Conservation (phyloP, 2,329 filamentous ascomycete species). For the Sclerotinia minor region DNA sequence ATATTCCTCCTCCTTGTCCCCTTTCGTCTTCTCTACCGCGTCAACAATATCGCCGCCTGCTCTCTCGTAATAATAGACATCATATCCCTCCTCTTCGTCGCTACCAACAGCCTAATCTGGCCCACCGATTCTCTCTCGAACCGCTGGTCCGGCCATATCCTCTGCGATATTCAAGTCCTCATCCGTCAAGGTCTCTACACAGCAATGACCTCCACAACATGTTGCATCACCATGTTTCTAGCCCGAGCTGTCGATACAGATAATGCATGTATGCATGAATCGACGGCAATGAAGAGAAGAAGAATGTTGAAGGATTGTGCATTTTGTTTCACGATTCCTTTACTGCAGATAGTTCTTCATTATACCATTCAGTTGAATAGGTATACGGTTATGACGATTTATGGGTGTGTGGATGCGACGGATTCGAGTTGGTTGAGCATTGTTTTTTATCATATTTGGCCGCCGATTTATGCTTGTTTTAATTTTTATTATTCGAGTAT, state of each 20-base stretch:
- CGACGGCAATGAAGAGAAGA: constrained; percentile 48
- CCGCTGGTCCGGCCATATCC: constrained; percentile 58
- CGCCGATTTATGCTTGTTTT: constrained; percentile 53
- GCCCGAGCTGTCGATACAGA: constrained; percentile 61
- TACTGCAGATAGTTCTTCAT: constrained; percentile 56
- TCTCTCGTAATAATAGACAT: constrained; percentile 57
- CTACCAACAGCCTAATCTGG: constrained; percentile 67
- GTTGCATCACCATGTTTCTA: constrained; percentile 61
- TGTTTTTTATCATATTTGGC: constrained; percentile 56
- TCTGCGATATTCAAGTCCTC: constrained; percentile 66
- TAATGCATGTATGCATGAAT: constrained; percentile 52
- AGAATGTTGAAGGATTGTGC: constrained; percentile 52
- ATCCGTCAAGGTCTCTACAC: constrained; percentile 55
- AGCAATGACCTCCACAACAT: constrained; percentile 53
- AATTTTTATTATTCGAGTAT: constrained; percentile 59
- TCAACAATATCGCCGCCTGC: constrained; percentile 60
- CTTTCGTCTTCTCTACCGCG: constrained; percentile 59
- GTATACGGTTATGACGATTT: constrained; percentile 58
- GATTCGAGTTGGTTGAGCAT: constrained; percentile 59
- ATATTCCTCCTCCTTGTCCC: constrained; percentile 57
- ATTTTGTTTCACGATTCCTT: constrained; percentile 57
- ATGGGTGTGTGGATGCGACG: constrained; percentile 57
- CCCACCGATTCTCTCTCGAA: constrained; percentile 53
- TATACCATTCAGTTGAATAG: constrained; percentile 60
- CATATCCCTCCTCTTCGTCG: constrained; percentile 56